Evolutionary conservation across 768 basidiomycete species (phyloP), one percentile per base, ranked within the genome.

Genomic region (Tylopilus plumbeoviolaceoides): DNA sequence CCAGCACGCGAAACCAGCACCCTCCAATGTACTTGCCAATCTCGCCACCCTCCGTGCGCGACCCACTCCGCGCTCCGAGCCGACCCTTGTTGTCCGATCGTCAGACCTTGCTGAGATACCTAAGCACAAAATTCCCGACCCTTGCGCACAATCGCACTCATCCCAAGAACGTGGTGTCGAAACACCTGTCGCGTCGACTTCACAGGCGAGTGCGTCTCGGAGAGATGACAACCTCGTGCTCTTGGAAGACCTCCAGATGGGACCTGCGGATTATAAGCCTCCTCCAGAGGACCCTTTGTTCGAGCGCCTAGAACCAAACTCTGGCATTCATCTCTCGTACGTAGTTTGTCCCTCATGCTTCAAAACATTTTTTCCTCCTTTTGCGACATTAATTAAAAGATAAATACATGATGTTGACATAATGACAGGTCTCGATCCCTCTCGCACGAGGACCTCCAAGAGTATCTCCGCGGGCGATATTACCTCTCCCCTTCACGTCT

Each of bases 401-500:
- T 30, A 33, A 15, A 40, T 55, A 36, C 43, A 31, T 17, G 11
- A 38, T 42, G 27, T 44, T 61, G 40, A 40, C 65, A 49, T 57
- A 39, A 48, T 58, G n/a, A 30, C 63, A 95, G 89, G 36, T 85
- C 87, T 21, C 89, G 95, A 28, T 65, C 65, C 3, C 71, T 93
- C 20, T 64, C 89, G 3, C 86, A 98, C 63, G 81, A 87, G 25
- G 83, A 87, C 57, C 70, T 98, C 17, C 84, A 89, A 66, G 85
- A 86, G 15, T 83, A 95, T 69, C 75, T 99, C 25, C 74, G 78
- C 33, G 91, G 85, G 7, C 84, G 95, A 42, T 97, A 86, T 70
- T 91, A 89, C 63, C 76, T 99, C 41, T 85, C 92, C 0, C 93
- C 94, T 0, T 95, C 94, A 1, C 83, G 77, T 18, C 75, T 99